Evolutionary conservation across 306 rosid genomes (phyloP), one percentile per base, ranked within the genome.

Genomic region (Vigna radiata): DNA sequence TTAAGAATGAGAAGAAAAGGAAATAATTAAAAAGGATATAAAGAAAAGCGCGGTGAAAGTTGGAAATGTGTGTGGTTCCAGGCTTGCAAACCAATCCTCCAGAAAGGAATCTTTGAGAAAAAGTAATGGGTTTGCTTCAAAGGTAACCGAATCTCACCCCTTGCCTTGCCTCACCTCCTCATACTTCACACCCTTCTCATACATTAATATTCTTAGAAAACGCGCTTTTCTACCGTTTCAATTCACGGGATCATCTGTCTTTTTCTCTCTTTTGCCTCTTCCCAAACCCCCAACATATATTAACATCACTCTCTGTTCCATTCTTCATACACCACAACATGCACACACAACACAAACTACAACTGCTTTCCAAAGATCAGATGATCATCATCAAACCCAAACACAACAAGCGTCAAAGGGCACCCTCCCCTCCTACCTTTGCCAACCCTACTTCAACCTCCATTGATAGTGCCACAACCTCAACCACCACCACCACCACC

Each of bases 81-180:
- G 97, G 94, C 96, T 91, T 91, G 97, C 95, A 90, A 86, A 73
- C 84, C 87, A 90, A 93, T 87, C 87, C 82, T 91, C 86, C 88
- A 89, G 89, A 86, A 86, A 90, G 93, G 95, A 91, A 90, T 88
- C 97, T 90, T 92, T 83, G 79, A 82, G 72, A 65, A 88, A 87
- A 94, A 92, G 97, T 83, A 92, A 89, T 72, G 92, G 83, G 97
- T 89, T 94, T 94, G 97, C 98, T 94, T 94, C 93, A 84, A 90
- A 89, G 87, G 93, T 95, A 90, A 91, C 96, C 91, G 97, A 90
- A 94, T 94, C 95, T 90, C 91, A 90, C 97, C 90, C 88, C 59
- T 86, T 87, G 86, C 96, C 87, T 86, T 87, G 86, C 96, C 87
- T 86, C 81, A 60, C 86, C 85, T 88, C 90, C 89, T 82, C 90